phyloP scores from a whole-genome alignment of 106 monocot genomes.

The Platanthera guangdongensis region DNA sequence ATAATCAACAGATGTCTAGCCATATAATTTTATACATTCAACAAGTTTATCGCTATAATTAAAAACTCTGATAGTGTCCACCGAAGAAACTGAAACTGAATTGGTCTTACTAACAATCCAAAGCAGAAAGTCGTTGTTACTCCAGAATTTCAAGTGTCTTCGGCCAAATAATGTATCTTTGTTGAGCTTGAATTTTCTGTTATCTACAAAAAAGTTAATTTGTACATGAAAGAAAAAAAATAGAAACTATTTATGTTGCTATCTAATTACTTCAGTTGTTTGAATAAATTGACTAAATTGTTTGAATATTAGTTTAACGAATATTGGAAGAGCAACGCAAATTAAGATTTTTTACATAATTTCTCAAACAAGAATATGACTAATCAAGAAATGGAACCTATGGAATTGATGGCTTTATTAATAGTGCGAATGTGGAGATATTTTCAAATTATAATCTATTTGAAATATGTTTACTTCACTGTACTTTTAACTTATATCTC shows the following conservation, averaged over 20 bases:
- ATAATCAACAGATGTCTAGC: no score
- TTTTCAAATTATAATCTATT: no score
- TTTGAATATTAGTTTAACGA: neutral
- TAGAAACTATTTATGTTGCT: neutral
- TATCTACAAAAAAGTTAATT: conserved; percentile 19
- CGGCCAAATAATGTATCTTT: conserved; percentile 41
- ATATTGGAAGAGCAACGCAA: neutral
- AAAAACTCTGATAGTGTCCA: neutral
- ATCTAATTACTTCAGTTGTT: neutral
- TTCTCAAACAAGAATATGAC: neutral
- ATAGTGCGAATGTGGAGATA: no score
- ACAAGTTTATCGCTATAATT: no score
- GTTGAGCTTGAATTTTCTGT: conserved; percentile 27
- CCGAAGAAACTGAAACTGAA: neutral
- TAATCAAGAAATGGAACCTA: neutral
- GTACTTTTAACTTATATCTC: no score
- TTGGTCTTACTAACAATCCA: conserved; percentile 35
- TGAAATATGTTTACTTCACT: no score
- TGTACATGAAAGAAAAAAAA: neutral
- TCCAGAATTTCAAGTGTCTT: conserved; percentile 49
- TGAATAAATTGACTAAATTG: neutral
- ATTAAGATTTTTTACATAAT: neutral
- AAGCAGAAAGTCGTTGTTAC: conserved; percentile 17
- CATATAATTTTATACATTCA: no score
- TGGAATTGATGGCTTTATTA: no score